These are phyloP conservation scores for Diaporthe nobilis DNA, from an alignment of 2,329 filamentous ascomycete species.

Conservation along the genomic window DNA sequence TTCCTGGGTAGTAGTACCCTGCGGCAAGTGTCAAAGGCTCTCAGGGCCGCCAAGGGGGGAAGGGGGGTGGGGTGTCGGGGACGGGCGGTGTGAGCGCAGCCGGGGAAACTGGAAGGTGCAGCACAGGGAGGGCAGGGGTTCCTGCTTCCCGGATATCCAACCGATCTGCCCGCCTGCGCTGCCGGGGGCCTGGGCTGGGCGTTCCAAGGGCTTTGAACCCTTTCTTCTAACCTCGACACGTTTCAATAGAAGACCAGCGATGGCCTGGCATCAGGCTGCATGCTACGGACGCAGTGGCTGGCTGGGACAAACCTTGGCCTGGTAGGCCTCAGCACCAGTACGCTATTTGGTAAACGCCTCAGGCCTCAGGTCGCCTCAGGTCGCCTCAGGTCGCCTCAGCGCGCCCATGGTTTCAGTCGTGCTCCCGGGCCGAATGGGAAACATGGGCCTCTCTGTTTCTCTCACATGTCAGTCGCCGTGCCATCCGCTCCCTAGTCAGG, in stretches of 20 bases:
- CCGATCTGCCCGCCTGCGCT: slow-evolving; percentile 12
- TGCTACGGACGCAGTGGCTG: not conserved
- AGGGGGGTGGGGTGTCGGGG: not conserved
- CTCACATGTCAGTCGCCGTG: slow-evolving; percentile 25
- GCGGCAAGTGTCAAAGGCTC: not conserved
- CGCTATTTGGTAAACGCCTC: not conserved
- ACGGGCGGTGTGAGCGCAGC: slow-evolving; percentile 1
- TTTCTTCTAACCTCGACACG: slow-evolving; percentile 23
- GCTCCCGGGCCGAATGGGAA: slow-evolving; percentile 25
- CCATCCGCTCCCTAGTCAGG: slow-evolving; percentile 11
- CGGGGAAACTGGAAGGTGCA: slow-evolving; percentile 23
- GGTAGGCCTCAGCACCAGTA: not conserved
- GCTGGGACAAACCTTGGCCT: slow-evolving; percentile 1
- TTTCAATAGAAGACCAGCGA: slow-evolving; percentile 26
- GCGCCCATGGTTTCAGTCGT: slow-evolving; percentile 23
- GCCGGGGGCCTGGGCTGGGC: not conserved
- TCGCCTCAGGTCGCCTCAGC: slow-evolving; percentile 7
- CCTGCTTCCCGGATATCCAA: slow-evolving; percentile 18
- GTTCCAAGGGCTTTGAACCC: not conserved
- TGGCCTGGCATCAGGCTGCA: slow-evolving; percentile 13
- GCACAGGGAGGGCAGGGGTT: not conserved
- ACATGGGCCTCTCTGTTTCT: slow-evolving; percentile 13
- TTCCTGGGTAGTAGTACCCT: not conserved
- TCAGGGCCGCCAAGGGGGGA: not conserved
- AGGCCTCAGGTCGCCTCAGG: slow-evolving; percentile 10